phyloP scores from a whole-genome alignment of 371 early-diverging fungal species.

The Capniomyces stellatus region DNA sequence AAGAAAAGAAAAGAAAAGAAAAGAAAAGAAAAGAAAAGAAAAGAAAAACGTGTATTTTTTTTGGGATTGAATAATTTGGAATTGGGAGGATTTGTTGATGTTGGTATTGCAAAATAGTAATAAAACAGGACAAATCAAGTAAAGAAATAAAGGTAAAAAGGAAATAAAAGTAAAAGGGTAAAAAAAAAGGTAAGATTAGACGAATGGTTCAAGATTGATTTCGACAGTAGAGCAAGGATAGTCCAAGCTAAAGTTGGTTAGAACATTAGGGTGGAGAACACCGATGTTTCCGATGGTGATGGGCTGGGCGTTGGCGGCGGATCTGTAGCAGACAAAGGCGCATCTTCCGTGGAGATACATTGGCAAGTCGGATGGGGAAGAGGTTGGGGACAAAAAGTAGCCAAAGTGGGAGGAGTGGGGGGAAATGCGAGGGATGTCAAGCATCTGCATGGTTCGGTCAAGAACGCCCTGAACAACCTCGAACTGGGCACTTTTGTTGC shows the following conservation, averaged over 20 bases:
- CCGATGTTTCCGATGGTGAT: slow-evolving; percentile 71
- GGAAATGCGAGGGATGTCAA: slow-evolving; percentile 32
- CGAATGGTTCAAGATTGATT: slow-evolving; percentile 88
- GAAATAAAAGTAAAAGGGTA: not conserved
- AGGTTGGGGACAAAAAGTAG: slow-evolving; percentile 60
- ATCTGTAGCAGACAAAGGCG: slow-evolving; percentile 55
- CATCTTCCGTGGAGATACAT: slow-evolving; percentile 87
- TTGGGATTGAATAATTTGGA: no score
- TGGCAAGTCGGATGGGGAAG: slow-evolving; percentile 15
- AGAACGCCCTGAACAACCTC: slow-evolving; percentile 89
- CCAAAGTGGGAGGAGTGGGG: slow-evolving; percentile 29
- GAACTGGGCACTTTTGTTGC: slow-evolving; percentile 66
- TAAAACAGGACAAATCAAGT: no score
- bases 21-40: no score
- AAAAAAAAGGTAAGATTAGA: slow-evolving; percentile 29
- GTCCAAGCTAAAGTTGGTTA: slow-evolving; percentile 64
- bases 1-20: no score
- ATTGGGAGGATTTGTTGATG: no score
- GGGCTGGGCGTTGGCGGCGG: slow-evolving; percentile 26
- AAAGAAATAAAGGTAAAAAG: not conserved
- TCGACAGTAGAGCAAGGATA: slow-evolving; percentile 84
- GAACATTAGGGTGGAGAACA: slow-evolving; percentile 81
- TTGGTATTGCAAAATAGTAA: no score
- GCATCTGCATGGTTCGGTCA: slow-evolving; percentile 74
- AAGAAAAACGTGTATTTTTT: no score